A percentile compares a stretch with the other conserved stretches of the same genome.
phyloP scores from a whole-genome alignment of 495 filamentous ascomycete genomes.

The Hyphodiscus hymeniophilus region DNA sequence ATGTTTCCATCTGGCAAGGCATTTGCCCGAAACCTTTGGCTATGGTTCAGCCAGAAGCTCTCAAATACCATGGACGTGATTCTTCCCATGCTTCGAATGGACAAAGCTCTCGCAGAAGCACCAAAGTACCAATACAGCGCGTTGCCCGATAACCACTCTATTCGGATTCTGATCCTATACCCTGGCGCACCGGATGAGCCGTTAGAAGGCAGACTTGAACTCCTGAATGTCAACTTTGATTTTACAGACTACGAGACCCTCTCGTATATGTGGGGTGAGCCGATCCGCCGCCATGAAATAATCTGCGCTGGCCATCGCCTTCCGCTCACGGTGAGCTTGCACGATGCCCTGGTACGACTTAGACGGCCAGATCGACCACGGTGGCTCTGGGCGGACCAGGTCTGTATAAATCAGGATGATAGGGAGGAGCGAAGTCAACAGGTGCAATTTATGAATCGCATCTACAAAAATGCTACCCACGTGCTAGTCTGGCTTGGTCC shows the following conservation, averaged over 20 bases:
- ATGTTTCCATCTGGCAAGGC: too few species aligned
- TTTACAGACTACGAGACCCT: constrained; percentile 6
- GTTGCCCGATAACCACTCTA: not conserved
- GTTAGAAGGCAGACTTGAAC: constrained; percentile 6
- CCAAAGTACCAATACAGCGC: constrained; percentile 5
- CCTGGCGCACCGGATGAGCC: constrained; percentile 1
- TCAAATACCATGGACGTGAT: too few species aligned
- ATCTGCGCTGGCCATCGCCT: constrained; percentile 18
- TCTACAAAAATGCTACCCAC: constrained; percentile 12
- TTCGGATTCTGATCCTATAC: constrained; percentile 6
- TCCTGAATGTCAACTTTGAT: constrained; percentile 1
- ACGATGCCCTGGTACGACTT: constrained; percentile 5
- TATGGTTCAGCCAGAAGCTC: too few species aligned
- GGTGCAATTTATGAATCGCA: constrained; percentile 17
- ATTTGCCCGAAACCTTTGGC: too few species aligned
- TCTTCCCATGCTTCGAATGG: too few species aligned
- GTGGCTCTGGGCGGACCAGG: constrained; percentile 21
- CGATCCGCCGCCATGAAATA: constrained; percentile 1
- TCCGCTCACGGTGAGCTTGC: constrained; percentile 18
- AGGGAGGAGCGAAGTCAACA: constrained; percentile 10
- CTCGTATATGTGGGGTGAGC: constrained; percentile 13
- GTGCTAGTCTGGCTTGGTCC: constrained; percentile 20
- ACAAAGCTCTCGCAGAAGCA: constrained; percentile 1
- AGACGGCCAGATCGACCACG: constrained; percentile 20
- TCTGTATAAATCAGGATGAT: constrained; percentile 21